A percentile compares a stretch with the other conserved stretches of the same genome.
Conservation (phyloP, 2,329 filamentous ascomycete species). For the Alternaria arbusti region DNA sequence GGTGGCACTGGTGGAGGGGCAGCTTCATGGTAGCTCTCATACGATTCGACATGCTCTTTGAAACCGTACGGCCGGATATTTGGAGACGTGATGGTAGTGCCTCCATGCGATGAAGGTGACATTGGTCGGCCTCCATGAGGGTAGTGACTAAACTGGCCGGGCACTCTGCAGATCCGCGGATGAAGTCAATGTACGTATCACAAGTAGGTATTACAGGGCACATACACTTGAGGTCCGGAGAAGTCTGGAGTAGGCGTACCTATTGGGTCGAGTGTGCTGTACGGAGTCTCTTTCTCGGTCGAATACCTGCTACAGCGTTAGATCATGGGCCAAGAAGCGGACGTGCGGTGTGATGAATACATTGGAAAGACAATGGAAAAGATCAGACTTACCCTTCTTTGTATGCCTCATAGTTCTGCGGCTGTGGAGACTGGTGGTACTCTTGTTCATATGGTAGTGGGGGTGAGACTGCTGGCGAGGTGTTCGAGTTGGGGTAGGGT, state of each 20-base stretch:
- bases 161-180: conserved; percentile 11
- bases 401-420: conserved; percentile 14
- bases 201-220: neutral
- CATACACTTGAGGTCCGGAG: conserved; percentile 25
- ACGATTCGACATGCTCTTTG: conserved; percentile 32
- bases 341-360: neutral
- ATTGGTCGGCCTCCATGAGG: conserved; percentile 18
- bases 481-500: conserved; percentile 12
- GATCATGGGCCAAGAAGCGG: neutral
- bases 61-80: conserved; percentile 27
- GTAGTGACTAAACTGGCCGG: conserved; percentile 22
- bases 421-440: conserved; percentile 9
- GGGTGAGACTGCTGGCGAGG: conserved; percentile 23
- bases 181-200: neutral
- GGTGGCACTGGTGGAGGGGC: conserved; percentile 22
- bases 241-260: conserved; percentile 27
- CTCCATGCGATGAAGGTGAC: conserved; percentile 26
- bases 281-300: conserved; percentile 29
- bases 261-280: conserved; percentile 9
- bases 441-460: conserved; percentile 24
- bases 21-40: conserved; percentile 15
- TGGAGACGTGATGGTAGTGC: conserved; percentile 22
- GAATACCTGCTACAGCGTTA: conserved; percentile 22
- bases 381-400: conserved; percentile 19
- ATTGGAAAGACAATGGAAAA: neutral